Evolutionary conservation across 192 early-diverging fungal species (phyloP), one percentile per base, ranked within the genome.

Genomic region (Coemansia sp.): DNA sequence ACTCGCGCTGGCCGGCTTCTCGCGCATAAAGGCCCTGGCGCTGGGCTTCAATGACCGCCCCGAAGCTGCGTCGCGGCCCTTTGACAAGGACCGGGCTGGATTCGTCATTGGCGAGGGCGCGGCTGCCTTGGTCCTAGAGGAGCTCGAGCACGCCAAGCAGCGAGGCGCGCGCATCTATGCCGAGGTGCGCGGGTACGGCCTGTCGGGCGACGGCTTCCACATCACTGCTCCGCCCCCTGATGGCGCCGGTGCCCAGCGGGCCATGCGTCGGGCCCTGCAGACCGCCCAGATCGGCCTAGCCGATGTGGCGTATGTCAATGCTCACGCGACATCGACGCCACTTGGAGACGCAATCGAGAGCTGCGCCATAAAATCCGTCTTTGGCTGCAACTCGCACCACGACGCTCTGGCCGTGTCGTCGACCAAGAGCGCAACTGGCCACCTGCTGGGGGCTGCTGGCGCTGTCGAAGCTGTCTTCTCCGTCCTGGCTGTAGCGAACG

Each of bases 31-130:
- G 56, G 92, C 94, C n/a, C 84, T 98, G 26, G 88, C 88, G 0
- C 87, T 92, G 24, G 85, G 83, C 1, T 94, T 83, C 62, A 97
- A 98, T 78, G 90, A 93, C 45, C 59, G 59, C 2, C 96, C 96
- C 0, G 58, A 83, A 34, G 71, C 86, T n/a, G 86, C 94, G 0
- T 97, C 94, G 37, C 81, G 96, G 21, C 96, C 96, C 1, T 98
- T 98, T 85, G 94, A 97, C 73, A 68, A 62, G 18, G 85, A 87
- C 61, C 88, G 96, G 2, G 86, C 88, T 58, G 96, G 96, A 10
- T 98, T 97, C 73, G 96, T 97, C 3, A 94, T 98, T 34, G 92
- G 93, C 14, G 96, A 98, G 61, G 96, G 96, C 8, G 85, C 93
- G 3, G 96, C 90, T 0, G 84, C 92, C 9, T 80, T 98, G 34